Conservation (phyloP, 768 basidiomycete genomes). For the Amanita rimosa region DNA sequence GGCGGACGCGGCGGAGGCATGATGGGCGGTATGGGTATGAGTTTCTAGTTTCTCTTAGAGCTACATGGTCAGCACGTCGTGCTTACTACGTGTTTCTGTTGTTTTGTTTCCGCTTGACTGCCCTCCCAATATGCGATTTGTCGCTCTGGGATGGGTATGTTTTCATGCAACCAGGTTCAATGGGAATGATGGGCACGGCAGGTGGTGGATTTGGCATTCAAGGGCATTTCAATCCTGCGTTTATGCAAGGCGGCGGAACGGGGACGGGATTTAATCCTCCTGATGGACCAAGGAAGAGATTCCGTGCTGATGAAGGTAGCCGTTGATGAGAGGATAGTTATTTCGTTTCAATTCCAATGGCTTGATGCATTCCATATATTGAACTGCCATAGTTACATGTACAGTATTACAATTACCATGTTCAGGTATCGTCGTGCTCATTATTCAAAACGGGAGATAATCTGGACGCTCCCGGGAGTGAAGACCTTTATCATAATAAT, state of each 20-base stretch:
- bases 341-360: not conserved
- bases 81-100: conserved; percentile 23
- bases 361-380: not conserved
- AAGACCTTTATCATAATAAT: not conserved
- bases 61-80: conserved; percentile 21
- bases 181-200: conserved; percentile 36
- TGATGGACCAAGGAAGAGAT: conserved; percentile 43
- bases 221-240: conserved; percentile 70
- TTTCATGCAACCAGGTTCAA: conserved; percentile 13
- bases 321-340: not conserved
- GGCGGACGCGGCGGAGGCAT: conserved; percentile 41
- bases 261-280: conserved; percentile 18
- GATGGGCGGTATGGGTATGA: conserved; percentile 60
- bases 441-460: not conserved
- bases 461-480: not conserved
- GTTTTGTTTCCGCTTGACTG: conserved; percentile 2
- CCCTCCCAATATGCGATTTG: conserved; percentile 1
- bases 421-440: not conserved
- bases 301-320: conserved; percentile 37
- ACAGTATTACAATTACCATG: conserved; percentile 1
- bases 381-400: not conserved
- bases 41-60: conserved; percentile 27
- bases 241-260: conserved; percentile 32
- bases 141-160: conserved; percentile 9
- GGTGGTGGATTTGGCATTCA: conserved; percentile 31